These are phyloP conservation scores for Beta lomatogona DNA, from an alignment of 179 eudicot genomes.

Conservation along the genomic window DNA sequence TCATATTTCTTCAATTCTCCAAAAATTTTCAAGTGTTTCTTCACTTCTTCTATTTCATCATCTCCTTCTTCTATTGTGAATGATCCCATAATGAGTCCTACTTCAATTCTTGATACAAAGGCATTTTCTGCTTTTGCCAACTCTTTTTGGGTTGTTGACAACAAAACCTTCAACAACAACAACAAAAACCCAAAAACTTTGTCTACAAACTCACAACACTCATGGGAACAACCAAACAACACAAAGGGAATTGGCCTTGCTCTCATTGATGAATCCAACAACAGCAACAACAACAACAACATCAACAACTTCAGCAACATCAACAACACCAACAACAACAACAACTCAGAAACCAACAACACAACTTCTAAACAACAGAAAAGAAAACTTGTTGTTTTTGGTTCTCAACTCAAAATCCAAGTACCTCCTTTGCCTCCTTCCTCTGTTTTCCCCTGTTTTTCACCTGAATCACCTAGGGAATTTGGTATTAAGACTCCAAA, in stretches of 20 bases:
- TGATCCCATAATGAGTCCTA: slow-evolving; percentile 51
- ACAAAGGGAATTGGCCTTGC: slow-evolving; percentile 70
- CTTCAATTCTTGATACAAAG: slow-evolving; percentile 62
- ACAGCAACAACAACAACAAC: slow-evolving; percentile 20
- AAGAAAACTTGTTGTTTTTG: slow-evolving; percentile 54
- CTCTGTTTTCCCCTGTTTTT: slow-evolving; percentile 38
- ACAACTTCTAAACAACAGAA: slow-evolving; percentile 35
- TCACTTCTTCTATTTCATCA: slow-evolving; percentile 16
- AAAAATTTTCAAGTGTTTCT: slow-evolving; percentile 51
- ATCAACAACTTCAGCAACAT: slow-evolving; percentile 15
- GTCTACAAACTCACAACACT: slow-evolving; percentile 30
- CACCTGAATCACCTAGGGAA: slow-evolving; percentile 62
- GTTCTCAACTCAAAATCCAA: slow-evolving; percentile 66
- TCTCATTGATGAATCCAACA: slow-evolving; percentile 42
- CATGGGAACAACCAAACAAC: slow-evolving; percentile 38
- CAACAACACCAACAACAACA: slow-evolving; percentile 7
- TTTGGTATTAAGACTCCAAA: slow-evolving; percentile 72
- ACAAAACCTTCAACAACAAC: slow-evolving; percentile 8
- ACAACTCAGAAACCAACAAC: neutral
- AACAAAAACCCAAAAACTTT: slow-evolving; percentile 16
- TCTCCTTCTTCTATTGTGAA: slow-evolving; percentile 3
- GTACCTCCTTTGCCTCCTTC: slow-evolving; percentile 44
- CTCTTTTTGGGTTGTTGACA: slow-evolving; percentile 43
- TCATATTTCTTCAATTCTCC: slow-evolving; percentile 67
- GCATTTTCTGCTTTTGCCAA: slow-evolving; percentile 43